Percentiles rank a stretch among this genome's conserved stretches.
These are phyloP conservation scores for Trichoderma citrinoviride DNA, from an alignment of 2,329 filamentous ascomycete genomes.

Conservation along the genomic window DNA sequence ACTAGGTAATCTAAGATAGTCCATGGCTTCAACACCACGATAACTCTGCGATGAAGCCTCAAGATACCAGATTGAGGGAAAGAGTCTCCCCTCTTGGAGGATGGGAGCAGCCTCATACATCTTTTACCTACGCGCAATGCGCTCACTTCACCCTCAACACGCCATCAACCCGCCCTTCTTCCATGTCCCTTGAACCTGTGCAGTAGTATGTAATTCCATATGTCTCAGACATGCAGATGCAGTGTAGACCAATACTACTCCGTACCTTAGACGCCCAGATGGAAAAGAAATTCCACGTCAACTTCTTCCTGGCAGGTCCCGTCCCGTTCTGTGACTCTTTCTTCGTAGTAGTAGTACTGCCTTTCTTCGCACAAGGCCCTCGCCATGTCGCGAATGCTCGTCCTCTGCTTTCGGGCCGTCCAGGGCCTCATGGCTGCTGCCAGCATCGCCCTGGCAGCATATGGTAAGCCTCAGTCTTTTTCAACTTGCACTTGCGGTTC, in stretches of 20 bases:
- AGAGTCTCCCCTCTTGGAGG: too few relatives aligned
- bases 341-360: too few relatives aligned
- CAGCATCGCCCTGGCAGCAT: constrained; percentile 26
- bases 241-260: background rate
- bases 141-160: background rate
- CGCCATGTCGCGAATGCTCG: constrained; percentile 24
- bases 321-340: background rate
- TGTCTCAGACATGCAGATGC: constrained; percentile 8
- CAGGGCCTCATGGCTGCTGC: constrained; percentile 25
- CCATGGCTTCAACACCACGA: too few relatives aligned
- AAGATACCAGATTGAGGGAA: too few relatives aligned
- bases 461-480: constrained; percentile 25
- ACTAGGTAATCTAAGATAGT: too few relatives aligned
- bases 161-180: background rate
- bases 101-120: background rate
- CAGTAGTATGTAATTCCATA: background rate
- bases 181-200: background rate
- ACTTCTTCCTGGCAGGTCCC: background rate
- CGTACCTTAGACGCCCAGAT: background rate
- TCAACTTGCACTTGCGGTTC: background rate
- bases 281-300: background rate
- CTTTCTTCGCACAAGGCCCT: background rate
- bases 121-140: background rate
- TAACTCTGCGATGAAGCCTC: too few relatives aligned
- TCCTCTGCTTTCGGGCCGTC: constrained; percentile 23